Evolutionary conservation across 169 alveolate species (phyloP).

Genomic region (Neospora caninum): DNA sequence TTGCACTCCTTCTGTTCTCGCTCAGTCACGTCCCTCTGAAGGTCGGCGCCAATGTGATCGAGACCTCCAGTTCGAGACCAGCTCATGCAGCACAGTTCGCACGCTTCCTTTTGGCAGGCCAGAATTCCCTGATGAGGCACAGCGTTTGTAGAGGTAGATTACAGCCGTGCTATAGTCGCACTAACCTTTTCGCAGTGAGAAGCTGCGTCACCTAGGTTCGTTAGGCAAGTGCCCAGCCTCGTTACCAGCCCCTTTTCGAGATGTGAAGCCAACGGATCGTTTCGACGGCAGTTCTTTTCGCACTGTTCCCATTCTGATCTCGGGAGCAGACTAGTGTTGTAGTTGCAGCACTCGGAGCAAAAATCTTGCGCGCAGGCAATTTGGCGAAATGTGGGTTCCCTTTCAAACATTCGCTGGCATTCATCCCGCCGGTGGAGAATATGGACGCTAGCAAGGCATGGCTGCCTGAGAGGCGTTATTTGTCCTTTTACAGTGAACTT

Average conservation of each 20-base stretch:
- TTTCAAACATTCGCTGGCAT: conserved; percentile 68
- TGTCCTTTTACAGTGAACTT: background rate
- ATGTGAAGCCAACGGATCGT: background rate
- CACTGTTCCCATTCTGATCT: background rate
- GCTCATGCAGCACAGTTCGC: conserved; percentile 42
- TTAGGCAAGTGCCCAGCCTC: background rate
- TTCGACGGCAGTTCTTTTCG: conserved; percentile 33
- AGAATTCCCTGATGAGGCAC: background rate
- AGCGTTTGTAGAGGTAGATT: background rate
- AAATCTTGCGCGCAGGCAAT: conserved; percentile 66
- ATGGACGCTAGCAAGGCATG: conserved; percentile 36
- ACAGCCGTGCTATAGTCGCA: background rate
- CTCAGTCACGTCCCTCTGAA: background rate
- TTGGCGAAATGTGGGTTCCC: conserved; percentile 48
- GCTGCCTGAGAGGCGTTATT: background rate
- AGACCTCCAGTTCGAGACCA: background rate
- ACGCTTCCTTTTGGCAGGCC: conserved; percentile 35
- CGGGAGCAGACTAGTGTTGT: conserved; percentile 73
- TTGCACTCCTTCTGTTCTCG: conserved; percentile 46
- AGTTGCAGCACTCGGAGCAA: conserved; percentile 77
- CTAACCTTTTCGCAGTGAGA: conserved; percentile 3
- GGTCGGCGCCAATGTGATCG: background rate
- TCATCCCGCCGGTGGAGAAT: conserved; percentile 67
- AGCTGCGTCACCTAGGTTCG: background rate
- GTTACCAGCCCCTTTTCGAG: background rate